Base-by-base conservation (phyloP, 176 grass and related monocot species). In the Phragmites australis region DNA sequence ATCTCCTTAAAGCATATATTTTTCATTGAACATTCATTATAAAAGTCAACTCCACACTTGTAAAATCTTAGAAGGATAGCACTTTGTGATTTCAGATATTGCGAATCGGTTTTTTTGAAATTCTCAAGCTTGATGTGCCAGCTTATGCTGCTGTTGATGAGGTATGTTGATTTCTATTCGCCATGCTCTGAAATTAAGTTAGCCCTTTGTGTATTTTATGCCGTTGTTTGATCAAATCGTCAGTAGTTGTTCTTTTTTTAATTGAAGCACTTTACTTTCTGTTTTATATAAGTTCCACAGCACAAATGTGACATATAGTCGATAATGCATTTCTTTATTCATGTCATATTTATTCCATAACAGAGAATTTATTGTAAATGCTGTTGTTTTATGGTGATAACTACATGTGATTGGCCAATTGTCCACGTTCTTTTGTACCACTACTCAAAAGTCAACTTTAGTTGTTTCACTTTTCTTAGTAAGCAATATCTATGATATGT, bases 141-240 rank as follows among this genome's bases (percentile, higher is more conserved):
- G 88, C 77, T 86, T 97, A 97, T 93, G 94, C 92, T 81, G 90
- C 90, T 11, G 88, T 97, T 70, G 77, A 97, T 67, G 94, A 97
- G 92, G 94, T 97, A 81, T 27, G 57, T 17, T 86, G 26, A 70
- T 30, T 77, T 58, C 78, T 62, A 25, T 32, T 63, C 81, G 41
- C 27, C 41, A 48, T 65, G 41, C 41, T 23, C 31, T 14, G 0
- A 56, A 29, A 54, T 72, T 82, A 65, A 34, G 39, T 52, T 80
- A 56, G 8, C 54, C 56, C 21, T 85, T 85, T 17, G 15, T 43
- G 14, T 81, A 26, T 8, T 44, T 76, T 74, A 12, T 72, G 31
- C 48, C 26, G 10, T 68, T 84, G 5, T 44, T 74, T 77, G 17
- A 81, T 65, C 65, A 79, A 3, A 79, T 72, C n/a, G 0, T 78